Percentiles rank a stretch among this genome's conserved stretches.
Evolutionary conservation across 2,329 filamentous ascomycete species (phyloP).

Genomic region (Hypocrella siamensis): DNA sequence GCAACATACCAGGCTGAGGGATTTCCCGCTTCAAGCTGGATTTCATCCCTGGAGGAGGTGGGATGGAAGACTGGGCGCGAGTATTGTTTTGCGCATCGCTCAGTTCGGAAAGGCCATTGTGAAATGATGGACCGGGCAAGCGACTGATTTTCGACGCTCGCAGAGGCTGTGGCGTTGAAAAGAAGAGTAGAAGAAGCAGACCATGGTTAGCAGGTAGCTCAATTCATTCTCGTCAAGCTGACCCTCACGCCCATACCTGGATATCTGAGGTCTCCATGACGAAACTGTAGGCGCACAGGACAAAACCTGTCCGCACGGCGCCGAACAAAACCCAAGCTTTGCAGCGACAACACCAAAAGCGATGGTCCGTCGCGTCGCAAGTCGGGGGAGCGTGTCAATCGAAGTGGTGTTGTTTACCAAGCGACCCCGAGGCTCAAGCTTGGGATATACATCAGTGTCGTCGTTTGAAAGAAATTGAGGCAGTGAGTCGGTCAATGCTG

Average conservation of each 20-base stretch:
- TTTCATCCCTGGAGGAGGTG: conserved; percentile 21
- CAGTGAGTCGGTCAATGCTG: background rate
- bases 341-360: conserved; percentile 19
- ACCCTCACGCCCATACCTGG: conserved; percentile 13
- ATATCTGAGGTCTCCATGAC: conserved; percentile 18
- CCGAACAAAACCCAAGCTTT: conserved; percentile 7
- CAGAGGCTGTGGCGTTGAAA: conserved; percentile 11
- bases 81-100: conserved; percentile 46
- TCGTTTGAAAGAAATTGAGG: background rate
- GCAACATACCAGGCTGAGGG: conserved; percentile 23
- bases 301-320: conserved; percentile 1
- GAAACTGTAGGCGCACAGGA: conserved; percentile 9
- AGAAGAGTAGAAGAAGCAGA: background rate
- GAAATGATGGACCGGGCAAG: conserved; percentile 13
- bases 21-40: conserved; percentile 33
- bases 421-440: background rate
- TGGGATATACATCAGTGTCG: background rate
- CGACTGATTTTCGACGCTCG: conserved; percentile 16
- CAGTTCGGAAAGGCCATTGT: conserved; percentile 31
- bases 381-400: conserved; percentile 4
- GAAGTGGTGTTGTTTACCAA: conserved; percentile 10
- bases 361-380: conserved; percentile 15
- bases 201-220: too few relatives aligned
- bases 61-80: conserved; percentile 27
- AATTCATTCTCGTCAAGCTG: too few relatives aligned